phyloP scores from a whole-genome alignment of 2,329 filamentous ascomycete species.

The Rutstroemia sp. region DNA sequence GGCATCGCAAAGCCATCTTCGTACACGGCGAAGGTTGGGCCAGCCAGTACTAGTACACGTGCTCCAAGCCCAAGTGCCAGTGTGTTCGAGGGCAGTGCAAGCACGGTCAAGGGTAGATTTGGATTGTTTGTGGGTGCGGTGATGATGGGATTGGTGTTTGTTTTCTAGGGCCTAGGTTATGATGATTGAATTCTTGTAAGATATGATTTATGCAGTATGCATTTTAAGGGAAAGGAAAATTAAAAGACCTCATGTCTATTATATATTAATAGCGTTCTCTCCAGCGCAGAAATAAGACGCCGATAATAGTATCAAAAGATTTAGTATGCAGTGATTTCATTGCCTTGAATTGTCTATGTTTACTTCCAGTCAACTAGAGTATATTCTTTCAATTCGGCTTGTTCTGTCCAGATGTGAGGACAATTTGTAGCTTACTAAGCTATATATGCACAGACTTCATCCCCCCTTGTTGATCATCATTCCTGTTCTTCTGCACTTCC shows the following conservation, averaged over 20 bases:
- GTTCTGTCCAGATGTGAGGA: too few species aligned
- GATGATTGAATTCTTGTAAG: neutral
- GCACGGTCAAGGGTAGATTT: neutral
- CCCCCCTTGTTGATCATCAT: too few species aligned
- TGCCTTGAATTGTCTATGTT: too few species aligned
- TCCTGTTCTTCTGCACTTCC: too few species aligned
- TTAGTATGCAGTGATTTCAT: too few species aligned
- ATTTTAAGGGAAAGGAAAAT: neutral
- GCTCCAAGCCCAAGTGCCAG: neutral
- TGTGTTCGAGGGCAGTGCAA: neutral
- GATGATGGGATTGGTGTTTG: neutral
- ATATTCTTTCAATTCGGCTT: too few species aligned
- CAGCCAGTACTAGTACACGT: neutral
- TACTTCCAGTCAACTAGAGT: too few species aligned
- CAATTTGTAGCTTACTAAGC: too few species aligned
- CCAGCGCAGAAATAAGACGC: too few species aligned
- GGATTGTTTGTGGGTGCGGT: neutral
- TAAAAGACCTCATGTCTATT: neutral
- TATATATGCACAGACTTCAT: too few species aligned
- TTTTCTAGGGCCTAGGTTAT: neutral
- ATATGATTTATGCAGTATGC: neutral
- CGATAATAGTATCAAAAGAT: too few species aligned
- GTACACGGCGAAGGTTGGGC: neutral
- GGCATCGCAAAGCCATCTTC: neutral
- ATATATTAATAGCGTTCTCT: too few species aligned